Evolutionary conservation across 306 rosid genomes (phyloP), one percentile per base, ranked within the genome.

Genomic region (Vigna reflexopilosa): DNA sequence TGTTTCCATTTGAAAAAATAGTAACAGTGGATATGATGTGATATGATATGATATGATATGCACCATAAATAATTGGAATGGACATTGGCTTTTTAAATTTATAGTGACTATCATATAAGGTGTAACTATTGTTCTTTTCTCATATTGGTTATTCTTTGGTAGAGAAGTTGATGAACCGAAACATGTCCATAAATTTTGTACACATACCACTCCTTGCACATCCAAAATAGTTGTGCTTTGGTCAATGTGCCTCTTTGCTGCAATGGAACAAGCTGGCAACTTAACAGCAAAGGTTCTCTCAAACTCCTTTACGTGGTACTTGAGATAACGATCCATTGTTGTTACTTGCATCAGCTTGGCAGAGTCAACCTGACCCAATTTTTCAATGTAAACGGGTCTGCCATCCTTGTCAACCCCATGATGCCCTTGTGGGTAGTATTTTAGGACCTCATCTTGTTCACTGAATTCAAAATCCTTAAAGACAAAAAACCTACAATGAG

Each of bases 221-320:
- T 96, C 99, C 88, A 96, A 87, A 84, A 96, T 93, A 65, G 98
- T 91, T 65, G 99, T 96, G 85, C 97, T 93, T 76, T 96, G 99
- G 72, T 96, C 98, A 77, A 91, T 89, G 86, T 91, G 97, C 90
- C 76, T 96, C 83, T 90, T 93, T 26, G 98, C 96, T 19, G 97
- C 89, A 15, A 96, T 86, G 24, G 97, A 91, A 71, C 99, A 96
- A 1, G 99, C 98, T 5, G 97, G 98, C 76, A 96, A 81, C 87
- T 96, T 96, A 64, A 87, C 82, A 52, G 57, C 83, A 5, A 93
- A 91, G 40, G 99, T 90, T 78, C 99, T 91, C 90, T 93, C 99
- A 57, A 96, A 96, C 83, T 96, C 98, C 40, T 69, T 70, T 1
- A 96, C 98, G 45, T 96, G 99, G 86, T 90, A 90, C 72, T 93